These are phyloP conservation scores for Zygosaccharomyces kombuchaensis DNA, from an alignment of 805 yeast genomes.

Conservation along the genomic window DNA sequence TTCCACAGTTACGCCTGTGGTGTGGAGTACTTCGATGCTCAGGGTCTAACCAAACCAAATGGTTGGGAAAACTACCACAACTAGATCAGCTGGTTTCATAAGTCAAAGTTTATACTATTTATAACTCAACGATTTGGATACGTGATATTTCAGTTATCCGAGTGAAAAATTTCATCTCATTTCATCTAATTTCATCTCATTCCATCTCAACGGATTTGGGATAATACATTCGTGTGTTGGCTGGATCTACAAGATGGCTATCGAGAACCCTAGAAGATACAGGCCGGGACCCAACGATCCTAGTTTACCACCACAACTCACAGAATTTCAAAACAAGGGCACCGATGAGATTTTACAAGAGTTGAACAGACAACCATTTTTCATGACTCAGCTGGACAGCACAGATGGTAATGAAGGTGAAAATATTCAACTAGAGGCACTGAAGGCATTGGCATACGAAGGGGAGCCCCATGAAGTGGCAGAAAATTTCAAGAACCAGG, in stretches of 20 bases:
- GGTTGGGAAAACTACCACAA: conserved; percentile 51
- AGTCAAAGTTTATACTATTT: neutral
- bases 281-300: conserved; percentile 59
- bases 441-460: conserved; percentile 86
- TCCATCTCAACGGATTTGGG: neutral
- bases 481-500: conserved; percentile 83
- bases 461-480: conserved; percentile 95
- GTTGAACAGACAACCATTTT: conserved; percentile 81
- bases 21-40: conserved; percentile 50
- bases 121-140: neutral
- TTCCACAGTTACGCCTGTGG: conserved; percentile 70
- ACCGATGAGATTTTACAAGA: conserved; percentile 74
- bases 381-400: conserved; percentile 84
- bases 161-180: neutral
- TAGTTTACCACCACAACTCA: conserved; percentile 75
- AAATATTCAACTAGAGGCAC: conserved; percentile 74
- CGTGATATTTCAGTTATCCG: neutral
- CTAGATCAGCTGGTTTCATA: neutral
- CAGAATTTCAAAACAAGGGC: conserved; percentile 55
- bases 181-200: neutral
- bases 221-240: neutral
- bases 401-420: conserved; percentile 74
- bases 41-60: conserved; percentile 49
- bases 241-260: conserved; percentile 1
- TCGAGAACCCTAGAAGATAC: conserved; percentile 38